Evolutionary conservation across 331 rosid species (phyloP).

Genomic region (Pyracantha coccinea): DNA sequence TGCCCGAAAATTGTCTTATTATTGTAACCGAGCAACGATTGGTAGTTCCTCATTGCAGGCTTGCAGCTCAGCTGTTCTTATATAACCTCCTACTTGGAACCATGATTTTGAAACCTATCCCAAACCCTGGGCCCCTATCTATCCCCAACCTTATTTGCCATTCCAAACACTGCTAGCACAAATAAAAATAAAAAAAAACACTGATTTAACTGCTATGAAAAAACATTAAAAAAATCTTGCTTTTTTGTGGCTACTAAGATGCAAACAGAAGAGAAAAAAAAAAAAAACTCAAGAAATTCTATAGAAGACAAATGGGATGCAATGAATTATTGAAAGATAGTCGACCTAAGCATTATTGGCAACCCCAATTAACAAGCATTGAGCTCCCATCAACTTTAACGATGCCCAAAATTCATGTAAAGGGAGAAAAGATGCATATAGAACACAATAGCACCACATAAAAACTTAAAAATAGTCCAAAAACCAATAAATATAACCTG

Average conservation of each 20-base stretch:
- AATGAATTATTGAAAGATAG: background rate
- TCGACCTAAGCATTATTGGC: background rate
- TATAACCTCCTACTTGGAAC: background rate
- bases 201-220: background rate
- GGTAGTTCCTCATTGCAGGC: background rate
- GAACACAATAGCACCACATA: background rate
- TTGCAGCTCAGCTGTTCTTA: background rate
- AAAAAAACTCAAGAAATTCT: conserved; percentile 2
- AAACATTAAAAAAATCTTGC: background rate
- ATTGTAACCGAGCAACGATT: background rate
- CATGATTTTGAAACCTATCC: background rate
- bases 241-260: background rate
- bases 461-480: background rate
- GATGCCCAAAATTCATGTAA: background rate
- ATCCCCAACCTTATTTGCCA: background rate
- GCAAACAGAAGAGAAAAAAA: background rate
- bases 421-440: background rate
- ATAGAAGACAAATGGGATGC: background rate
- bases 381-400: background rate
- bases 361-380: background rate
- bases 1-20: background rate
- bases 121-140: background rate
- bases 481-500: conserved; percentile 47
- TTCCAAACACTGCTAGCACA: background rate
- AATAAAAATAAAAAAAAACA: background rate